These are phyloP conservation scores for Lantana camara DNA, from an alignment of 257 asterid species.

Conservation along the genomic window DNA sequence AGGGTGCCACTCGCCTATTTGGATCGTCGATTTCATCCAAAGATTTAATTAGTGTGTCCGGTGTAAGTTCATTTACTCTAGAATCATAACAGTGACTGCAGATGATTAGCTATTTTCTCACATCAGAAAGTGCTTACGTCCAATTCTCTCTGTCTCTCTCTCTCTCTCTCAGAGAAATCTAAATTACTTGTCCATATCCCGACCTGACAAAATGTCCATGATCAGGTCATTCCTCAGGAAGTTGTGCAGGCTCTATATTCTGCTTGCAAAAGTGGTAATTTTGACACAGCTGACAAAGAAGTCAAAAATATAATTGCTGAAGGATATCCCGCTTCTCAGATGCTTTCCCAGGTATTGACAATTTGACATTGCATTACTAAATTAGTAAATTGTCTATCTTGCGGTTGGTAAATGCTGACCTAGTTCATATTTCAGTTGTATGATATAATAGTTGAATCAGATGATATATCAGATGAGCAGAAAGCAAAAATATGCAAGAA, in stretches of 20 bases:
- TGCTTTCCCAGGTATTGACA: conserved; percentile 88
- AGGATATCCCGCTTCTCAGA: conserved; percentile 95
- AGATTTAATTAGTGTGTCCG: conserved; percentile 83
- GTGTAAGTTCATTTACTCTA: conserved; percentile 59
- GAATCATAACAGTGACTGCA: not conserved
- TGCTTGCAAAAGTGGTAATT: conserved; percentile 82
- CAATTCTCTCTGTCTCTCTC: not conserved
- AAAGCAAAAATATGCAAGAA: conserved; percentile 93
- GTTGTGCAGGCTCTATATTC: conserved; percentile 60
- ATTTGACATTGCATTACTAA: conserved; percentile 11
- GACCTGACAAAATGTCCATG: conserved; percentile 16
- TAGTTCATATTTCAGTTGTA: conserved; percentile 58
- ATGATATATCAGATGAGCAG: conserved; percentile 71
- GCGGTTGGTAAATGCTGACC: conserved; percentile 34
- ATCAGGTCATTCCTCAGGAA: conserved; percentile 79
- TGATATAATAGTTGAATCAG: conserved; percentile 68
- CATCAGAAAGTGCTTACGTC: not conserved
- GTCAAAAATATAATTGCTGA: conserved; percentile 82
- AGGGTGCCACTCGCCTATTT: conserved; percentile 97
- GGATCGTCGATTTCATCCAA: conserved; percentile 87
- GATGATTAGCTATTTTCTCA: conserved; percentile 14
- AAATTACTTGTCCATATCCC: conserved; percentile 11
- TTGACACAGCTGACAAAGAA: conserved; percentile 86
- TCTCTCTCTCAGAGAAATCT: not conserved
- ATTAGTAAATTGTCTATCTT: not conserved